These are phyloP conservation scores for Epichloe brachyelytri DNA, from an alignment of 2,329 filamentous ascomycete genomes.

Conservation along the genomic window DNA sequence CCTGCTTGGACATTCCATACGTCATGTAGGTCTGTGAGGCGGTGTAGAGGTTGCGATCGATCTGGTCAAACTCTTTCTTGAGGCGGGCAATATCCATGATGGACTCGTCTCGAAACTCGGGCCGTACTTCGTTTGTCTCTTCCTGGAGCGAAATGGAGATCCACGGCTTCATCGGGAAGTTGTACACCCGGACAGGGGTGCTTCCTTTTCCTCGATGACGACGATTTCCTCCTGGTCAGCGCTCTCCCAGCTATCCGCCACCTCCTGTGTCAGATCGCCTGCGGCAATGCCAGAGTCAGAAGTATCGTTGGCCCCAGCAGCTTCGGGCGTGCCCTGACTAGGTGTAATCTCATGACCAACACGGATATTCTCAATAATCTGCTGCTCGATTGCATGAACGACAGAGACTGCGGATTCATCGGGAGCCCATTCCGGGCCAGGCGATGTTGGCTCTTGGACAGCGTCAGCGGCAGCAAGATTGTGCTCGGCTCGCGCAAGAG, in stretches of 20 bases:
- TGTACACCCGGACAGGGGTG: conserved; percentile 68
- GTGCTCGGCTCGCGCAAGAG: conserved; percentile 43
- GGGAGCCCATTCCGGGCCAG: conserved; percentile 12
- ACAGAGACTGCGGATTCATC: neutral
- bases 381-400: conserved; percentile 8
- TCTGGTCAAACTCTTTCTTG: conserved; percentile 96
- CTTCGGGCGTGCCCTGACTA: conserved; percentile 29
- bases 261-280: conserved; percentile 43
- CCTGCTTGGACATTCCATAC: conserved; percentile 87
- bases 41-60: conserved; percentile 84
- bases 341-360: conserved; percentile 39
- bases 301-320: conserved; percentile 30
- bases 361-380: conserved; percentile 25
- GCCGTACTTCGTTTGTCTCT: conserved; percentile 39
- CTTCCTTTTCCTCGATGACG: conserved; percentile 52
- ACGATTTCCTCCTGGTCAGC: conserved; percentile 59
- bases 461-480: conserved; percentile 32
- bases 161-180: conserved; percentile 95
- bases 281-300: conserved; percentile 35
- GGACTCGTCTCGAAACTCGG: conserved; percentile 61
- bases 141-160: conserved; percentile 70
- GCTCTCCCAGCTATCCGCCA: conserved; percentile 87
- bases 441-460: conserved; percentile 18
- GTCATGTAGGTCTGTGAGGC: conserved; percentile 86
- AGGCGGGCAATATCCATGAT: conserved; percentile 88